Percentiles rank a stretch among this genome's conserved stretches.
phyloP scores from a whole-genome alignment of 1,284 basidiomycete genomes.

The Cutaneotrichosporon curvatum region DNA sequence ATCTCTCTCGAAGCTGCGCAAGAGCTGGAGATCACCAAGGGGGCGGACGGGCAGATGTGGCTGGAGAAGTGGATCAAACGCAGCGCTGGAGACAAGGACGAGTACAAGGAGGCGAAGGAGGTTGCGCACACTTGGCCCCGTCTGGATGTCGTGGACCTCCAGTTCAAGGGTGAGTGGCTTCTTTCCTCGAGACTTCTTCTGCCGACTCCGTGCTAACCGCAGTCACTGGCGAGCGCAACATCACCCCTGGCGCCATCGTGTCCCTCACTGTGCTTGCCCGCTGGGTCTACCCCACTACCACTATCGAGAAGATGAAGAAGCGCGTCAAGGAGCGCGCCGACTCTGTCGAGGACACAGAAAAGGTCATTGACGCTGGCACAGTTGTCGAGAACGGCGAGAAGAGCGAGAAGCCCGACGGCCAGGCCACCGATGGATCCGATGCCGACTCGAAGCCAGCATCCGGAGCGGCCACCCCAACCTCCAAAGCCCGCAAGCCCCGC shows the following conservation, averaged over 20 bases:
- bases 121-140: slow-evolving; percentile 66
- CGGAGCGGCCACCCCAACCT: slow-evolving; percentile 49
- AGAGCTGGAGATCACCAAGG: slow-evolving; percentile 47
- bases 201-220: no score
- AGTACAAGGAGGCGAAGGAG: slow-evolving; percentile 58
- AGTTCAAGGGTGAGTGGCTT: slow-evolving; percentile 80
- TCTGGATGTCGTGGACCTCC: slow-evolving; percentile 73
- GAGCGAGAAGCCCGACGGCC: slow-evolving; percentile 35
- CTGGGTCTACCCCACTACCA: slow-evolving; percentile 29
- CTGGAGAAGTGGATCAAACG: slow-evolving; percentile 46
- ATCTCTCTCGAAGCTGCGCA: slow-evolving; percentile 53
- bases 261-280: slow-evolving; percentile 68
- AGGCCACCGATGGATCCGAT: slow-evolving; percentile 8
- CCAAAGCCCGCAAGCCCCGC: no score
- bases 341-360: slow-evolving; percentile 21
- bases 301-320: background rate
- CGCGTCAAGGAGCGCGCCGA: slow-evolving; percentile 14
- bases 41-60: slow-evolving; percentile 52
- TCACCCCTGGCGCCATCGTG: slow-evolving; percentile 84
- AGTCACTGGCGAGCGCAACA: slow-evolving; percentile 85
- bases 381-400: slow-evolving; percentile 40
- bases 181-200: no score
- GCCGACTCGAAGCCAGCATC: slow-evolving; percentile 31
- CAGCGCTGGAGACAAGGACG: slow-evolving; percentile 50
- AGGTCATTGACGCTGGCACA: slow-evolving; percentile 3